Conservation (phyloP, 768 basidiomycete species). For the Leucogyrophana mollusca region DNA sequence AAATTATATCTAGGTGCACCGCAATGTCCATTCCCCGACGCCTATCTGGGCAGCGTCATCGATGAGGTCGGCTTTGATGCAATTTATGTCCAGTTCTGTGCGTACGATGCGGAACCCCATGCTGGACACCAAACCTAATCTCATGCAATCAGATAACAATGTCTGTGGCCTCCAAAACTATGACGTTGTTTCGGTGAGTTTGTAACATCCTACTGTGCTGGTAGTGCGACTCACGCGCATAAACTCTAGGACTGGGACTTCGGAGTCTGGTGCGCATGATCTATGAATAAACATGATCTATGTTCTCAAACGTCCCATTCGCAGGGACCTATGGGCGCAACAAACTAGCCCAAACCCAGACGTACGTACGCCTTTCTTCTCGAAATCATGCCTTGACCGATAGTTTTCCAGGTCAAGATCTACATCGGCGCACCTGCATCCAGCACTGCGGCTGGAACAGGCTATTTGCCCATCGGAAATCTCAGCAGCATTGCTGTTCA, state of each 20-base stretch:
- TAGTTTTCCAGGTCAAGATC: conserved; percentile 31
- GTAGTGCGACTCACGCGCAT: not conserved
- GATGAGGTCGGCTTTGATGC: conserved; percentile 67
- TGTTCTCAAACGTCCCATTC: conserved; percentile 11
- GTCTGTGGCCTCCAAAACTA: conserved; percentile 46
- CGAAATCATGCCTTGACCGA: not conserved
- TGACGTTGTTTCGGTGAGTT: conserved; percentile 50
- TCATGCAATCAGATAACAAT: conserved; percentile 42
- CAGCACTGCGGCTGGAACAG: conserved; percentile 38
- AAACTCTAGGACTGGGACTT: conserved; percentile 45
- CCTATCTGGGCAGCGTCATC: conserved; percentile 55
- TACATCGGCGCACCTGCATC: conserved; percentile 44
- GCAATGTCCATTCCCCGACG: conserved; percentile 69
- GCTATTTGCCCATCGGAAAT: conserved; percentile 32
- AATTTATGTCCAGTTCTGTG: conserved; percentile 69
- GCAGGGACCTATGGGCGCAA: conserved; percentile 46
- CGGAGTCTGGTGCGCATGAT: conserved; percentile 26
- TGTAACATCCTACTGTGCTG: conserved; percentile 2
- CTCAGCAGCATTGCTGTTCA: conserved; percentile 31
- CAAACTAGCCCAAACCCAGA: conserved; percentile 40
- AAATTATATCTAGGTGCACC: conserved; percentile 18
- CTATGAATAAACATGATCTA: not conserved
- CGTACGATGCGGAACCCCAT: too few species aligned
- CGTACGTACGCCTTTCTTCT: conserved; percentile 20
- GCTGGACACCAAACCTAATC: not conserved